Evolutionary conservation across 257 asterid species (phyloP), one percentile per base, ranked within the genome.

Genomic region (Nicotiana benthamiana): DNA sequence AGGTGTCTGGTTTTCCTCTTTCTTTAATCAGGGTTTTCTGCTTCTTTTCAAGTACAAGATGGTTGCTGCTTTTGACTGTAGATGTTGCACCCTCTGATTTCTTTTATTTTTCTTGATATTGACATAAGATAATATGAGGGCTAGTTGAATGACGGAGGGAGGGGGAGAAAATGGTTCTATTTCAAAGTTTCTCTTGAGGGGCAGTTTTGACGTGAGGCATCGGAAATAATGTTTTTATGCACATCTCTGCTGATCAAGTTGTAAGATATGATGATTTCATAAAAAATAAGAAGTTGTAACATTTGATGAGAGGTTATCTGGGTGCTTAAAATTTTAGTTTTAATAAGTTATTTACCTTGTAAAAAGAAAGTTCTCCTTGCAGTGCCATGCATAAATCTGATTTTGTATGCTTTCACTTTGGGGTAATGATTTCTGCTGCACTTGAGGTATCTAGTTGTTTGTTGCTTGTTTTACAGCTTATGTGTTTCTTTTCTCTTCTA

Each of bases 401-500:
- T 74, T 74, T 74, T 51, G 9, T 74, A 26, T 48, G 79, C 43
- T 74, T 46, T 51, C 79, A 74, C 43, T 74, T 74, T 26, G 61
- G 43, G 64, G 30, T 34, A 24, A 17, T 79, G 61, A 26, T 22
- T 64, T 51, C 15, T n/a, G 77, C 60, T 79, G 6, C 82, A 46
- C 20, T 64, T 48, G 54, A 48, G 40, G 51, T 57, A 18, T 46
- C 56, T 75, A 8, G 24, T 46, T 43, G 20, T 75, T 72, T 65
- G 62, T 24, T 36, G 43, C 9, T 36, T 36, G 76, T 68, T 43
- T 40, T 70, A 22, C 20, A 22, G 57, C 77, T 72, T 72, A 46
- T 46, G 77, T 22, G 77, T 72, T 43, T 43, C 34, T 72, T 52
- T 36, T 62, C 65, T 75, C 60, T n/a, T 4, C 48, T 75, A 12